A percentile compares a stretch with the other conserved stretches of the same genome.
These are phyloP conservation scores for Globisporangium cystogenes DNA, from an alignment of 352 stramenopile genomes.

Conservation along the genomic window DNA sequence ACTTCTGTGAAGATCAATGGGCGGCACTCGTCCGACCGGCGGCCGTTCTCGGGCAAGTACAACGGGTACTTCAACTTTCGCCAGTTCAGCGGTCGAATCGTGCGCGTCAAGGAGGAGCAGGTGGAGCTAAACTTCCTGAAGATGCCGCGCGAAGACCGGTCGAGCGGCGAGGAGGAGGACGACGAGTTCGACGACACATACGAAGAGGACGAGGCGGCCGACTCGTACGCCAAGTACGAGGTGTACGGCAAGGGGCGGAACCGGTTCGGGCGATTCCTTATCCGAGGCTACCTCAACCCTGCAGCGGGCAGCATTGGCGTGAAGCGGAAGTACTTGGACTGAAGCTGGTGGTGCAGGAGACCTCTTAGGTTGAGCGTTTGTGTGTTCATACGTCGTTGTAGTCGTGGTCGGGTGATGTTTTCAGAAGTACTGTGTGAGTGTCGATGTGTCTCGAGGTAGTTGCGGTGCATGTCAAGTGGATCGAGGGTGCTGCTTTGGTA, in stretches of 20 bases:
- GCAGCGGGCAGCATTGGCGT: conserved; percentile 38
- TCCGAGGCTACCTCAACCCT: conserved; percentile 53
- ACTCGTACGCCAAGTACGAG: conserved; percentile 28
- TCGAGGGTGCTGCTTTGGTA: background rate
- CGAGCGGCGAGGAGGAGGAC: conserved; percentile 15
- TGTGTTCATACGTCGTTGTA: background rate
- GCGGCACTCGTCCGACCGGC: conserved; percentile 31
- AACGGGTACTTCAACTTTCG: conserved; percentile 66
- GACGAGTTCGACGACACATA: conserved; percentile 19
- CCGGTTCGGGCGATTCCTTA: conserved; percentile 59
- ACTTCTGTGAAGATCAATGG: conserved; percentile 28
- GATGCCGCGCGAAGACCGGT: conserved; percentile 19
- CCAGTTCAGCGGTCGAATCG: conserved; percentile 53
- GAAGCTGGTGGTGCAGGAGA: background rate
- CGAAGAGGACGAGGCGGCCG: conserved; percentile 18
- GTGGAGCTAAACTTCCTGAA: conserved; percentile 65
- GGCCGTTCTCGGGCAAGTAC: conserved; percentile 63
- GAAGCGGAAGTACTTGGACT: conserved; percentile 55
- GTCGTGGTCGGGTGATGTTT: background rate
- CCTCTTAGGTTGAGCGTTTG: background rate
- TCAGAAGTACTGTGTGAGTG: no score
- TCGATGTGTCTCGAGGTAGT: no score
- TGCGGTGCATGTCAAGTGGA: background rate
- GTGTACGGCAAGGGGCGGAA: conserved; percentile 71
- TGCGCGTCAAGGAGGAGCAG: conserved; percentile 55